phyloP scores from a whole-genome alignment of 2,329 filamentous ascomycete species.

The Fusarium nematophilum region DNA sequence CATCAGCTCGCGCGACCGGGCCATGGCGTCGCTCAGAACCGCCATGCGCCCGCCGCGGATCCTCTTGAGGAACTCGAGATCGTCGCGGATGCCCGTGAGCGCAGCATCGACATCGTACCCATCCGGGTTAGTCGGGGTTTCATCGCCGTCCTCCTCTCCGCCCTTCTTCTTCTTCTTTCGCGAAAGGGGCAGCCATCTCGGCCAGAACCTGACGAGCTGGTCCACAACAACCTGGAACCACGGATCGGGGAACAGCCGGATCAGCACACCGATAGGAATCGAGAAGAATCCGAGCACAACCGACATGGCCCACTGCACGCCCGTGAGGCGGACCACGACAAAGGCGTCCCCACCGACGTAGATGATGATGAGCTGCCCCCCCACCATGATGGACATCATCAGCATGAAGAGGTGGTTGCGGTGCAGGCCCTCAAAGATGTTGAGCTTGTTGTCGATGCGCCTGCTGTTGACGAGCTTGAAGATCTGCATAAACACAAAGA shows the following conservation, averaged over 20 bases:
- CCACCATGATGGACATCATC: slow-evolving; percentile 48
- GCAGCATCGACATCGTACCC: slow-evolving; percentile 34
- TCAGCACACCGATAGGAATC: slow-evolving; percentile 77
- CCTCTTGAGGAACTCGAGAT: slow-evolving; percentile 32
- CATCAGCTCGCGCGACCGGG: slow-evolving; percentile 29
- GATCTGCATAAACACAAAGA: slow-evolving; percentile 78
- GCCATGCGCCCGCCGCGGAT: slow-evolving; percentile 35
- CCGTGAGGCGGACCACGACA: slow-evolving; percentile 70
- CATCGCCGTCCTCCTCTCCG: slow-evolving; percentile 20
- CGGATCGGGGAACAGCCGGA: slow-evolving; percentile 80
- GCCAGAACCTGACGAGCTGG: slow-evolving; percentile 22
- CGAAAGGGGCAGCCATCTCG: slow-evolving; percentile 26
- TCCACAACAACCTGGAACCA: slow-evolving; percentile 44
- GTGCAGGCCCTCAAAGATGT: slow-evolving; percentile 80
- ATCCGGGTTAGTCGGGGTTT: slow-evolving; percentile 27
- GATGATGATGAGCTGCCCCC: slow-evolving; percentile 37
- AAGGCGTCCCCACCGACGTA: slow-evolving; percentile 71
- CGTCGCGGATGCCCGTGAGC: slow-evolving; percentile 30
- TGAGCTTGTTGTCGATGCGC: slow-evolving; percentile 84
- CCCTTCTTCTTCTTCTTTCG: slow-evolving; percentile 30
- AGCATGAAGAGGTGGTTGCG: slow-evolving; percentile 34
- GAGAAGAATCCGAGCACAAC: slow-evolving; percentile 81
- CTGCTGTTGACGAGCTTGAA: slow-evolving; percentile 76
- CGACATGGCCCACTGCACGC: slow-evolving; percentile 83
- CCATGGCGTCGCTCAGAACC: slow-evolving; percentile 34